These are phyloP conservation scores for Penicillium sp. DNA, from an alignment of 2,329 filamentous ascomycete species.

Conservation along the genomic window DNA sequence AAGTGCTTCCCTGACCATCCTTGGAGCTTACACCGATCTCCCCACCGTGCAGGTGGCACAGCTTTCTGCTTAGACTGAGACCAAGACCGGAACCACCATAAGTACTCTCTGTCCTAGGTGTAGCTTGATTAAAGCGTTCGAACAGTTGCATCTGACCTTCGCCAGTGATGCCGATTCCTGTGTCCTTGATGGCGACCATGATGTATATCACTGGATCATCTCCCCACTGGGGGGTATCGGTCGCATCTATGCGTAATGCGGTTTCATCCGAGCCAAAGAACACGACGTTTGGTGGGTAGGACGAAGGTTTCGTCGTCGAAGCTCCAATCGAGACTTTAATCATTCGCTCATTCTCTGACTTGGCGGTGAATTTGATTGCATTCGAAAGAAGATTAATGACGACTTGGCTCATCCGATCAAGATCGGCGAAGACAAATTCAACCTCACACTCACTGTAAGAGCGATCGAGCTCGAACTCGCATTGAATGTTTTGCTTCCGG, in stretches of 20 bases:
- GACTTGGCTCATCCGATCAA: constrained; percentile 74
- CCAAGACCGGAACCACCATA: constrained; percentile 80
- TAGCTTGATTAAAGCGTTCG: constrained; percentile 77
- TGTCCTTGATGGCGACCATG: constrained; percentile 74
- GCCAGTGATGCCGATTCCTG: constrained; percentile 70
- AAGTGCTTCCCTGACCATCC: constrained; percentile 58
- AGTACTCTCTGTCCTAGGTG: constrained; percentile 72
- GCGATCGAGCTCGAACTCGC: constrained; percentile 64
- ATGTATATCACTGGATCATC: constrained; percentile 63
- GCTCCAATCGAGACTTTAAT: constrained; percentile 59
- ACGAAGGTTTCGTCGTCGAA: constrained; percentile 48
- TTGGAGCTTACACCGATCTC: constrained; percentile 71
- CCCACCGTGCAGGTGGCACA: constrained; percentile 80
- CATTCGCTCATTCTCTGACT: constrained; percentile 38
- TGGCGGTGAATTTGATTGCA: constrained; percentile 76
- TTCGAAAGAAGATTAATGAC: constrained; percentile 81
- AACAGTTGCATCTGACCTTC: constrained; percentile 75
- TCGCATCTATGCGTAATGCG: constrained; percentile 31
- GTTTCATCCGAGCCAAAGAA: constrained; percentile 29
- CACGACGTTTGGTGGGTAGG: constrained; percentile 39
- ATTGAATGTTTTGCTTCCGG: constrained; percentile 66
- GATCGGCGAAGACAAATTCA: constrained; percentile 70
- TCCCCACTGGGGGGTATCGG: constrained; percentile 55
- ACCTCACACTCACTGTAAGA: constrained; percentile 61
- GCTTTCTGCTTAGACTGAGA: constrained; percentile 74